These are phyloP conservation scores for Pterocarpus macrocarpus DNA, from an alignment of 306 rosid genomes.

Conservation along the genomic window DNA sequence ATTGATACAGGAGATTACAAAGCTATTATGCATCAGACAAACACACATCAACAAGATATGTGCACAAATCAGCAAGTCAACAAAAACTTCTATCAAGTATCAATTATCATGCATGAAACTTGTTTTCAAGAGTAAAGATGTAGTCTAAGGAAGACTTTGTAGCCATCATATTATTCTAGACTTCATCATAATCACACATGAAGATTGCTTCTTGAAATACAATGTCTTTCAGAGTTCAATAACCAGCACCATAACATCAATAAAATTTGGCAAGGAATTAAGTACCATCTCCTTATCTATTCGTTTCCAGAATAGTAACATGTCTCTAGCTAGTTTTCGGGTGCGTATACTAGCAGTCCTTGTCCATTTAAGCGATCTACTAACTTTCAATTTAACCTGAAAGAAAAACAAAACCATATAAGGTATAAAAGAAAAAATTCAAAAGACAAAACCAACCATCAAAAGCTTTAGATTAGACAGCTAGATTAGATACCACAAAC, in stretches of 20 bases:
- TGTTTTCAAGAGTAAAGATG: slow-evolving; percentile 18
- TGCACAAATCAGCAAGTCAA: slow-evolving; percentile 1
- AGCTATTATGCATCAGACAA: slow-evolving; percentile 21
- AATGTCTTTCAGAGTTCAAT: slow-evolving; percentile 31
- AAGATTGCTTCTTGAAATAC: slow-evolving; percentile 36
- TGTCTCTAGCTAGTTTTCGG: slow-evolving; percentile 91
- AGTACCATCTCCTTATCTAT: slow-evolving; percentile 95
- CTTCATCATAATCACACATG: slow-evolving; percentile 24
- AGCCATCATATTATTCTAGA: slow-evolving; percentile 33
- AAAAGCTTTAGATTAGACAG: slow-evolving; percentile 32
- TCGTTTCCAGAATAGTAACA: slow-evolving; percentile 93
- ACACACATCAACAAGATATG: neutral
- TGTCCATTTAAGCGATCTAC: slow-evolving; percentile 86
- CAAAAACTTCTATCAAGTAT: slow-evolving; percentile 14
- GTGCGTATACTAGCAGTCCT: slow-evolving; percentile 87
- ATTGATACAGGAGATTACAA: slow-evolving; percentile 4
- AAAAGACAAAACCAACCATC: slow-evolving; percentile 28
- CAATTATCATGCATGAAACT: slow-evolving; percentile 32
- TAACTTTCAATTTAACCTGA: slow-evolving; percentile 89
- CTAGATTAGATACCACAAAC: slow-evolving; percentile 37
- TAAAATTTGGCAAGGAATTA: slow-evolving; percentile 37
- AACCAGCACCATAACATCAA: slow-evolving; percentile 30
- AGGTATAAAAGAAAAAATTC: slow-evolving; percentile 36
- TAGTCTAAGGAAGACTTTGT: slow-evolving; percentile 10
- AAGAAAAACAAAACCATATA: slow-evolving; percentile 42